These are phyloP conservation scores for Letharia lupina DNA, from an alignment of 495 filamentous ascomycete species.

Conservation along the genomic window DNA sequence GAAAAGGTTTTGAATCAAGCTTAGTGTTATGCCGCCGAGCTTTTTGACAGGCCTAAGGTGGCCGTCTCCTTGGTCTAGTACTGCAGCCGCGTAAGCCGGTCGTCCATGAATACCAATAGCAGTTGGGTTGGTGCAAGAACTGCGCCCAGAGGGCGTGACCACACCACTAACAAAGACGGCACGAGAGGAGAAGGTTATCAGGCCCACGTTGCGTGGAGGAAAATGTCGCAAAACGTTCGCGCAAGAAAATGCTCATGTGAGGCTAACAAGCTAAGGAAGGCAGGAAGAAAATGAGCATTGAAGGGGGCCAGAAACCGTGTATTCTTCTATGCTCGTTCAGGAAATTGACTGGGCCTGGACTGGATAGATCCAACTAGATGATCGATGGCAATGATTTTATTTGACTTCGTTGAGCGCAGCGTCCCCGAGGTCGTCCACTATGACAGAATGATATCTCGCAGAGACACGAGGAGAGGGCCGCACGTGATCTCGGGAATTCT, in stretches of 20 bases:
- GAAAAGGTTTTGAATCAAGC: background rate
- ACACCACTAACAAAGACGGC: background rate
- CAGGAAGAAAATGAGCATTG: no score
- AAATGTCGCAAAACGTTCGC: no score
- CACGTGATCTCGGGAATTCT: background rate
- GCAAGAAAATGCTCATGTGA: background rate
- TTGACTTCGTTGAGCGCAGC: no score
- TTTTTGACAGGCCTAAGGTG: background rate
- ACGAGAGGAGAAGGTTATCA: background rate
- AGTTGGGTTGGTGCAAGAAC: background rate
- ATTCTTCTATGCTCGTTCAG: no score
- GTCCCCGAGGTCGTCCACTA: no score
- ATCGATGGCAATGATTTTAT: no score
- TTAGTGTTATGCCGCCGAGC: background rate
- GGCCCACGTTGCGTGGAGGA: no score
- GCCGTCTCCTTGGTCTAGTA: background rate
- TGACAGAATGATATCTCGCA: no score
- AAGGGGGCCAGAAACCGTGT: no score
- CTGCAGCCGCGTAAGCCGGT: background rate
- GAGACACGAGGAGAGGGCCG: no score
- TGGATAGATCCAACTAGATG: no score
- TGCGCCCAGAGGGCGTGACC: background rate
- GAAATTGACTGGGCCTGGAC: no score
- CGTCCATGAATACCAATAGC: background rate
- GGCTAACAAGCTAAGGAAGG: background rate